Conservation (phyloP, 768 basidiomycete genomes). For the Lactarius pseudohatsudake region DNA sequence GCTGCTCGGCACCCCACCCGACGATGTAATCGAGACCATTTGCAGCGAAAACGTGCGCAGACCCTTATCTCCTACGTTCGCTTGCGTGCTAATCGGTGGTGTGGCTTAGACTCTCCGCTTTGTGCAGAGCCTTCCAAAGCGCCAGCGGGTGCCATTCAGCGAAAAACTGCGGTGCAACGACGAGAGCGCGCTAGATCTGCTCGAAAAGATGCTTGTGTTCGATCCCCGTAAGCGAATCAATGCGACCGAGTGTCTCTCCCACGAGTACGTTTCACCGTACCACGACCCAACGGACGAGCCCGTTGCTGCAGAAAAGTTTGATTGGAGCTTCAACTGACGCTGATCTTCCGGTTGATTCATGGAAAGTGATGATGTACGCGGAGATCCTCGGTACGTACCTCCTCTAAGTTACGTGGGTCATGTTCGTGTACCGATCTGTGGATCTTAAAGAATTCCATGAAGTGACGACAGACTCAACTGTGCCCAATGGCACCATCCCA, state of each 20-base stretch:
- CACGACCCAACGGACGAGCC: conserved; percentile 99
- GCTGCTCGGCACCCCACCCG: conserved; percentile 94
- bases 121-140: conserved; percentile 96
- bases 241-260: conserved; percentile 83
- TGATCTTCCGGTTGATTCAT: conserved; percentile 95
- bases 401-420: neutral
- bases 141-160: conserved; percentile 91
- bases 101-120: conserved; percentile 85
- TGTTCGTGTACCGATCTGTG: neutral
- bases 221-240: conserved; percentile 97
- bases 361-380: conserved; percentile 99
- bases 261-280: conserved; percentile 95
- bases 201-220: conserved; percentile 99
- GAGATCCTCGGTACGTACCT: conserved; percentile 82
- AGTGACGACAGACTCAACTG: conserved; percentile 53
- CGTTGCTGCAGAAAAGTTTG: conserved; percentile 88
- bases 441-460: conserved; percentile 74
- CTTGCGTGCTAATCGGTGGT: conserved; percentile 9
- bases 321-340: conserved; percentile 99
- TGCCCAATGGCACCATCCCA: conserved; percentile 41
- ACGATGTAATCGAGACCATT: conserved; percentile 99
- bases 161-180: conserved; percentile 90
- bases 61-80: conserved; percentile 8
- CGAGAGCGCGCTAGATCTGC: conserved; percentile 86
- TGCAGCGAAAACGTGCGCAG: conserved; percentile 89